Evolutionary conservation across 2,329 filamentous ascomycete species (phyloP), one percentile per base, ranked within the genome.

Genomic region (Colletotrichum tanaceti): DNA sequence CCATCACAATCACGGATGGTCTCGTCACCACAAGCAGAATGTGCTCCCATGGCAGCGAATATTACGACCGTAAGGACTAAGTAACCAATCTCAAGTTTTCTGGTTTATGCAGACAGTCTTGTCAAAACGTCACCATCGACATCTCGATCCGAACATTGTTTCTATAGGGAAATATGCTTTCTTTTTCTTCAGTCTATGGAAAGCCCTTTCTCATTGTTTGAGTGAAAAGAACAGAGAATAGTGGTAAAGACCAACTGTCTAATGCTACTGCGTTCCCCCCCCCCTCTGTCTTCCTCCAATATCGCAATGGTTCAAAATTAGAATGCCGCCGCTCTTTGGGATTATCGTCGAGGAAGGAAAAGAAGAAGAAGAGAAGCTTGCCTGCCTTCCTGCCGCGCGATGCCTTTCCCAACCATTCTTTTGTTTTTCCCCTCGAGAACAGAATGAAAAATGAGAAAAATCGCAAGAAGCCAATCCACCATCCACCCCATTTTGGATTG

Each of bases 321-420:
- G 49, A 67, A 58, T 64, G 47, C 54, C 41, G 54, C 60, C 65
- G 49, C 28, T 52, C 49, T 52, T 35, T 52, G 28, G 47, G 28
- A 28, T 35, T 35, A 35, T 35, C 49, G 20, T 52, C 28, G 28
- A 9, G 7, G 28, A n/a, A 22, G 57, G 38, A 41, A 46, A 60
- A 43, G 18, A 49, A 14, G 38, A 43, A 59, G 47, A 32, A 52
- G 59, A 44, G 20, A 57, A 55, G 55, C 61, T 49, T 68, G 54
- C 65, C 65, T 43, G 43, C 61, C 65, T 28, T 38, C 65, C 65
- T 38, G 62, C 65, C 62, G 16, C 50, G 62, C 65, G 44, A 68
- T 68, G 65, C 65, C 65, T 50, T 57, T 68, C 62, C 62, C 62
- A 49, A 28, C 24, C 39, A 53, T 38, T 65, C 62, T 68, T 65